Conservation (phyloP, 2,329 filamentous ascomycete genomes). For the Proliferodiscus dingleyae region DNA sequence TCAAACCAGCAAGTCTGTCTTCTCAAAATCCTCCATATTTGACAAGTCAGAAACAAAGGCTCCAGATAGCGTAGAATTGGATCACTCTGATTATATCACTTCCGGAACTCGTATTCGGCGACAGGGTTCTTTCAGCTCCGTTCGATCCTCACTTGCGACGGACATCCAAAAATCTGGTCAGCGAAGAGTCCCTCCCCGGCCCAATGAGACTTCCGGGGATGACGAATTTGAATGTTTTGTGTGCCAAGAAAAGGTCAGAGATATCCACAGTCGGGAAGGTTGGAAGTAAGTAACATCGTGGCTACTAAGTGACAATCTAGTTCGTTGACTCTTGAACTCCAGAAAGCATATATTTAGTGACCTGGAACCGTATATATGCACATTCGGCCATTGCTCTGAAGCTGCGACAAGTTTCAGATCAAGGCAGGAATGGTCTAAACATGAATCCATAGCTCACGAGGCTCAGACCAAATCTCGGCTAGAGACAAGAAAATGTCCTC, state of each 20-base stretch:
- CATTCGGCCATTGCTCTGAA: background rate
- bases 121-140: background rate
- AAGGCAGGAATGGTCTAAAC: background rate
- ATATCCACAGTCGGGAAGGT: background rate
- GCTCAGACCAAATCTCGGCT: background rate
- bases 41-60: background rate
- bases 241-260: background rate
- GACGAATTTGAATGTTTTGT: background rate
- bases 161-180: background rate
- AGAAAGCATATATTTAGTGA: background rate
- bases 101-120: background rate
- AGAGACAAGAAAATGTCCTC: background rate
- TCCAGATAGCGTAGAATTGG: background rate
- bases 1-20: background rate
- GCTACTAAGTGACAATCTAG: background rate
- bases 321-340: background rate
- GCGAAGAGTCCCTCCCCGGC: background rate
- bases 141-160: background rate
- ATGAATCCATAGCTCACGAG: background rate
- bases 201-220: background rate
- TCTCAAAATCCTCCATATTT: background rate
- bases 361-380: background rate
- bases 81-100: background rate
- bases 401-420: background rate
- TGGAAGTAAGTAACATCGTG: background rate